Evolutionary conservation across 140 eudicot genomes (phyloP).

Genomic region (Stevia rebaudiana): DNA sequence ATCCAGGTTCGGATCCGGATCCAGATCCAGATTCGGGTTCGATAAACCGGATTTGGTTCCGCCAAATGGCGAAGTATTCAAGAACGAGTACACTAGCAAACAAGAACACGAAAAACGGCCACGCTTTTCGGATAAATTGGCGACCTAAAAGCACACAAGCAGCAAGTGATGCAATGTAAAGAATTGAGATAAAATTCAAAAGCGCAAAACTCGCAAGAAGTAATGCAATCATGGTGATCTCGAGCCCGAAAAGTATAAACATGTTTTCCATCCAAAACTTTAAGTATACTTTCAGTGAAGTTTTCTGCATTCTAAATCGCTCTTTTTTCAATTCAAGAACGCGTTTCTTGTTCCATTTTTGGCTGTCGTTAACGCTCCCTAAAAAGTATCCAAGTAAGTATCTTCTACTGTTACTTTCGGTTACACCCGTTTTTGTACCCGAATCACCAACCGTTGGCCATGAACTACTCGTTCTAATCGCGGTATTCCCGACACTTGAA

Average conservation of each 20-base stretch:
- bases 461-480: slow-evolving; percentile 27
- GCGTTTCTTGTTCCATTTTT: slow-evolving; percentile 54
- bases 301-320: slow-evolving; percentile 60
- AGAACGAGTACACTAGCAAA: slow-evolving; percentile 46
- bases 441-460: slow-evolving; percentile 28
- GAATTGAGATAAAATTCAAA: slow-evolving; percentile 43
- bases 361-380: slow-evolving; percentile 45
- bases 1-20: slow-evolving; percentile 24
- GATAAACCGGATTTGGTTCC: slow-evolving; percentile 23
- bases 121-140: slow-evolving; percentile 43
- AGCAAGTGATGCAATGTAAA: slow-evolving; percentile 57
- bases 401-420: slow-evolving; percentile 22
- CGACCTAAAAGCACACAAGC: slow-evolving; percentile 57
- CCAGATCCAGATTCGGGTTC: slow-evolving; percentile 27
- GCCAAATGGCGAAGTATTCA: slow-evolving; percentile 58
- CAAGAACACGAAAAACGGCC: slow-evolving; percentile 57
- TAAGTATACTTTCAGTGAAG: slow-evolving; percentile 47
- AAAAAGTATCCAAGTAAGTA: slow-evolving; percentile 27
- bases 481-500: slow-evolving; percentile 3
- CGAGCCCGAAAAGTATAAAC: slow-evolving; percentile 65
- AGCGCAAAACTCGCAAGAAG: slow-evolving; percentile 55
- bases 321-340: slow-evolving; percentile 45
- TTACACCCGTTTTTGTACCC: slow-evolving; percentile 22
- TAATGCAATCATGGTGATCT: slow-evolving; percentile 57
- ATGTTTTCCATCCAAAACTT: slow-evolving; percentile 60